Conservation (phyloP, 768 basidiomycete genomes). For the Auriscalpium vulgare region DNA sequence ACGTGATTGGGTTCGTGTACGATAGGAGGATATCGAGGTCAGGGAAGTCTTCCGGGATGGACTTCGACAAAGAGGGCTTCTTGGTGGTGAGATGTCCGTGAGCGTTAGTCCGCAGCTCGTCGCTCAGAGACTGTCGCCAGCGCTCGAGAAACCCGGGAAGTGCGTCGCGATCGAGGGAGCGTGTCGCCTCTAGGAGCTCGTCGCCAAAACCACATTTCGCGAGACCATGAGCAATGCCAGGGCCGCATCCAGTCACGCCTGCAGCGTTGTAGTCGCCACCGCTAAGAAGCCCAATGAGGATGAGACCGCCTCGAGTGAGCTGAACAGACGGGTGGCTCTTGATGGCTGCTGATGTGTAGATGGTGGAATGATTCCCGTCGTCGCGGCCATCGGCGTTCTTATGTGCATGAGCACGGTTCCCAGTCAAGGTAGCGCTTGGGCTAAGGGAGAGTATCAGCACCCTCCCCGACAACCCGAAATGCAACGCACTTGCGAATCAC, state of each 20-base stretch:
- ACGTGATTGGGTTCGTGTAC: slow-evolving; percentile 74
- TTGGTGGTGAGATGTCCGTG: slow-evolving; percentile 57
- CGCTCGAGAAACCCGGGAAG: slow-evolving; percentile 46
- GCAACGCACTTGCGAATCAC: slow-evolving; percentile 73
- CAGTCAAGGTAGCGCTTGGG: slow-evolving; percentile 63
- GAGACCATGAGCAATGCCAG: slow-evolving; percentile 65
- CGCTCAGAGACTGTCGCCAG: slow-evolving; percentile 57
- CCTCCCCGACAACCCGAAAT: not conserved
- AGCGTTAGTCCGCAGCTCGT: slow-evolving; percentile 65
- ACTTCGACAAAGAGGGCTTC: slow-evolving; percentile 52
- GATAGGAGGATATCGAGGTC: slow-evolving; percentile 64
- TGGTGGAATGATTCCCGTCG: slow-evolving; percentile 59
- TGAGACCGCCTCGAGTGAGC: slow-evolving; percentile 58
- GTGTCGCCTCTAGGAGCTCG: slow-evolving; percentile 51
- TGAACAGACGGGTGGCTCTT: slow-evolving; percentile 38
- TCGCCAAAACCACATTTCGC: slow-evolving; percentile 80
- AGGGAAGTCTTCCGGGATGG: slow-evolving; percentile 63
- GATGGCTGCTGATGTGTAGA: slow-evolving; percentile 32
- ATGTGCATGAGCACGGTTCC: slow-evolving; percentile 56
- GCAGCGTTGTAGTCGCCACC: slow-evolving; percentile 86
- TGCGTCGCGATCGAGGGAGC: slow-evolving; percentile 30
- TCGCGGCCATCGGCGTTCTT: slow-evolving; percentile 62
- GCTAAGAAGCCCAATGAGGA: slow-evolving; percentile 77
- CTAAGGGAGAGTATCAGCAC: slow-evolving; percentile 26
- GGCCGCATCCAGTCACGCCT: slow-evolving; percentile 61